These are phyloP conservation scores for Fusarium sp. DNA, from an alignment of 2,329 filamentous ascomycete genomes.

Conservation along the genomic window DNA sequence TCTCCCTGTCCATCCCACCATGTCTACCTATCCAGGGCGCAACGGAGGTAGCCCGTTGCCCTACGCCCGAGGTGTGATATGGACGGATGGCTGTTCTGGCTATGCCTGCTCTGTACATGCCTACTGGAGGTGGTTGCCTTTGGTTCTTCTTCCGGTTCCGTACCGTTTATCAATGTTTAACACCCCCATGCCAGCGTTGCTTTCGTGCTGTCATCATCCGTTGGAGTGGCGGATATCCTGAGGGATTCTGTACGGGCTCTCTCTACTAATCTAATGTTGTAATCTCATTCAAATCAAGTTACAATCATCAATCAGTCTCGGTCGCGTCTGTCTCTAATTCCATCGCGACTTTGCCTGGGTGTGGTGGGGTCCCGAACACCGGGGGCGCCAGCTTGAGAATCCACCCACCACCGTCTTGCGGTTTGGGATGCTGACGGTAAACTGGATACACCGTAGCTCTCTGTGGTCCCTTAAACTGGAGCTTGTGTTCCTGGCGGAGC, in stretches of 20 bases:
- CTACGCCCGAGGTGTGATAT: slow-evolving; percentile 36
- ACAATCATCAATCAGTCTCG: not conserved
- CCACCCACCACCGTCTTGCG: slow-evolving; percentile 19
- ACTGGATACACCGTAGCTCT: slow-evolving; percentile 5
- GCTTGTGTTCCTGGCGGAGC: not conserved
- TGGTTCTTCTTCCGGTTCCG: slow-evolving; percentile 17
- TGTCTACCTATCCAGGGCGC: slow-evolving; percentile 10
- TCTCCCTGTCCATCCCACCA: slow-evolving; percentile 1
- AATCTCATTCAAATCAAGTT: not conserved
- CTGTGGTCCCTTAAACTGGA: slow-evolving; percentile 9
- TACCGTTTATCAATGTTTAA: slow-evolving; percentile 14
- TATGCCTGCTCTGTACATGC: not conserved
- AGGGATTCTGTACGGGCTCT: not conserved
- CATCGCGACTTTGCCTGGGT: not conserved
- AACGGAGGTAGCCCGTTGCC: slow-evolving; percentile 23
- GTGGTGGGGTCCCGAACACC: slow-evolving; percentile 16
- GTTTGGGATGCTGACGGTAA: slow-evolving; percentile 38
- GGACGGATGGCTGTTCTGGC: slow-evolving; percentile 19
- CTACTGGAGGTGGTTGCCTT: not conserved
- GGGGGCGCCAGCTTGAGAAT: slow-evolving; percentile 7
- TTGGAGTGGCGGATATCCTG: not conserved
- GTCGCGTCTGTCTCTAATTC: not conserved
- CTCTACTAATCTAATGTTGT: not conserved
- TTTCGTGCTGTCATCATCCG: not conserved
- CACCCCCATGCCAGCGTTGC: not conserved